Percentiles rank a stretch among this genome's conserved stretches.
Evolutionary conservation across 2,329 filamentous ascomycete species (phyloP).

Genomic region (Fusarium algeriense): DNA sequence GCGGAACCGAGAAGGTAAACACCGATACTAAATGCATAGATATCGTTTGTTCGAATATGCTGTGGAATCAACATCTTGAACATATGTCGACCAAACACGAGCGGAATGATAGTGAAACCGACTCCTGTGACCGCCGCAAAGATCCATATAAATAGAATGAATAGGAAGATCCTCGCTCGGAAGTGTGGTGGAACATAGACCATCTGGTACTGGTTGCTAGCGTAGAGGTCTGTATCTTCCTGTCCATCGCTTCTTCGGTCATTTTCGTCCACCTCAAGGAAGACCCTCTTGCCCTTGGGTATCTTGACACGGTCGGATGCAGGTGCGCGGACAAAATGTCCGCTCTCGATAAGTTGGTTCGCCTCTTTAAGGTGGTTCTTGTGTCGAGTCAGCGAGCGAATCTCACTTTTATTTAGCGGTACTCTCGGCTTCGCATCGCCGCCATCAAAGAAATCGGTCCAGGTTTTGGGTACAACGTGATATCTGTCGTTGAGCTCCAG

Average conservation of each 20-base stretch:
- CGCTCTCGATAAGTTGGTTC: constrained; percentile 73
- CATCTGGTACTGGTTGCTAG: constrained; percentile 72
- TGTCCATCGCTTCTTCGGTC: constrained; percentile 73
- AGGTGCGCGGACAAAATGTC: constrained; percentile 89
- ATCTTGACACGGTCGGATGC: constrained; percentile 96
- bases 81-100: constrained; percentile 84
- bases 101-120: constrained; percentile 84
- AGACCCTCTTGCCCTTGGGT: constrained; percentile 84
- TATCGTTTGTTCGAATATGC: constrained; percentile 85
- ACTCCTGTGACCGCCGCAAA: constrained; percentile 92
- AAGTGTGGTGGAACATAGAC: constrained; percentile 91
- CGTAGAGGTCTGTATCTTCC: constrained; percentile 62
- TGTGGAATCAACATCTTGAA: constrained; percentile 79
- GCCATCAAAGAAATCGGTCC: constrained; percentile 67
- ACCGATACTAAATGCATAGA: constrained; percentile 95
- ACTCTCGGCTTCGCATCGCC: constrained; percentile 59
- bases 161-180: constrained; percentile 80
- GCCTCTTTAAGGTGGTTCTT: constrained; percentile 62
- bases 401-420: constrained; percentile 53
- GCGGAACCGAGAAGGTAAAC: constrained; percentile 81
- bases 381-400: constrained; percentile 52
- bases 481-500: constrained; percentile 60
- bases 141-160: constrained; percentile 91
- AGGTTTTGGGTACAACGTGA: constrained; percentile 65
- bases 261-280: constrained; percentile 77